Evolutionary conservation across 2,329 filamentous ascomycete species (phyloP), one percentile per base, ranked within the genome.

Genomic region (Macrophomina tecta): DNA sequence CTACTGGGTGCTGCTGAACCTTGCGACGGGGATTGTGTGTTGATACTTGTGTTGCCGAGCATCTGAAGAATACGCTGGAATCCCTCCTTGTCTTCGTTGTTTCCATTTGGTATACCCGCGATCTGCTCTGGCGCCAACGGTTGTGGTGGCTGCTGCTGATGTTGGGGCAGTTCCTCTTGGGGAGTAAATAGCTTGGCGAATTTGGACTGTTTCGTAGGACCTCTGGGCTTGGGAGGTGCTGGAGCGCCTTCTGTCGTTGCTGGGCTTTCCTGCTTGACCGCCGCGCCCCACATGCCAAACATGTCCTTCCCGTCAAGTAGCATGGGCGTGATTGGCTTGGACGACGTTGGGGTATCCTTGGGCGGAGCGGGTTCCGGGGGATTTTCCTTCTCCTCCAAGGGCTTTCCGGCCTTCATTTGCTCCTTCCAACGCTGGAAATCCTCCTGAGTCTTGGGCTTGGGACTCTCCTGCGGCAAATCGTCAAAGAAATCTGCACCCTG

Each of bases 391-490:
- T 83, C 83, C 67, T 84, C 80, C 60, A 78, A 78, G 9, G 72
- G 69, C 4, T 80, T 87, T 69, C 87, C 85, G 46, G 89, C 89
- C 78, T 91, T 94, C 93, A 96, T 96, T 70, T 86, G 86, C 72
- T 96, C 92, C 85, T 97, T 97, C 89, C 94, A 97, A 71, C 92
- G 92, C 80, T 96, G 90, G 78, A 97, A 96, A 71, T 97, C 94
- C 74, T 96, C 93, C 73, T 92, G 90, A 0, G 93, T 97, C 72
- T 92, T 91, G 72, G 90, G 87, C 42, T 86, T 82, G 72, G 90
- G 88, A 62, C 92, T 90, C 67, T 90, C 89, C 28, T 85, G 80
- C 52, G 83, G 85, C 67, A 90, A 86, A 46, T 79, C 75, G 74
- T 96, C 93, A 78, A 97, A 85, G 94, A 94, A 97, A 78, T 97